Evolutionary conservation across 805 yeast genomes (phyloP), one percentile per base, ranked within the genome.

Genomic region (Schwanniomyces occidentalis): DNA sequence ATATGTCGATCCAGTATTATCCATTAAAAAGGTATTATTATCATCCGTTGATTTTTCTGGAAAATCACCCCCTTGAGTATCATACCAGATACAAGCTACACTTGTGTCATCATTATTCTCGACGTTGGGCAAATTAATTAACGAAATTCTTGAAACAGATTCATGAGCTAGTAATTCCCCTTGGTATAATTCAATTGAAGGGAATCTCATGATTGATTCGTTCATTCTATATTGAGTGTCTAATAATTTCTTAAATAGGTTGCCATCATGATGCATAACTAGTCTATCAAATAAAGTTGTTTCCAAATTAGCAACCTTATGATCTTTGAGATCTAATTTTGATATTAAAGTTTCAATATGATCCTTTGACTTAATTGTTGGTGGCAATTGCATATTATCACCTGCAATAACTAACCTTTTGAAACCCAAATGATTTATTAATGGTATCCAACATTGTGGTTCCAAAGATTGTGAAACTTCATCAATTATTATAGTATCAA

Each of bases 371-470:
- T 89, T 89, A 10, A 91, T 74, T 0, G 96, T 87, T 2, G 99
- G 97, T 0, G 98, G 91, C 20, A 91, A 65, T 58, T 91, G 99
- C 62, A 79, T 79, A 51, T 90, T 84, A 54, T 91, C 99, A 34
- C 99, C 99, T 0, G 98, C 97, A 16, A 91, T 71, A 1, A 91
- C 76, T 16, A 91, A 56, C 35, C 80, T 72, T 22, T 71, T 69
- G 26, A 77, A 15, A 6, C 78, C 71, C 9, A 71, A 60, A 49
- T 85, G 91, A 24, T 75, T 73, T 3, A 88, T 69, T 5, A 93
- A 41, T 1, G 99, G 97, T 16, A 91, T 89, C 97, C 97, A 90
- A 51, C 97, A 89, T 46, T 91, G 95, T 1, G 97, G 95, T 51
- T 91, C 96, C 35, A 91, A 61, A 8, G 96, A 75, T 57, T 91